These are phyloP conservation scores for Ilyonectria sp. DNA, from an alignment of 2,329 filamentous ascomycete species.

Conservation along the genomic window DNA sequence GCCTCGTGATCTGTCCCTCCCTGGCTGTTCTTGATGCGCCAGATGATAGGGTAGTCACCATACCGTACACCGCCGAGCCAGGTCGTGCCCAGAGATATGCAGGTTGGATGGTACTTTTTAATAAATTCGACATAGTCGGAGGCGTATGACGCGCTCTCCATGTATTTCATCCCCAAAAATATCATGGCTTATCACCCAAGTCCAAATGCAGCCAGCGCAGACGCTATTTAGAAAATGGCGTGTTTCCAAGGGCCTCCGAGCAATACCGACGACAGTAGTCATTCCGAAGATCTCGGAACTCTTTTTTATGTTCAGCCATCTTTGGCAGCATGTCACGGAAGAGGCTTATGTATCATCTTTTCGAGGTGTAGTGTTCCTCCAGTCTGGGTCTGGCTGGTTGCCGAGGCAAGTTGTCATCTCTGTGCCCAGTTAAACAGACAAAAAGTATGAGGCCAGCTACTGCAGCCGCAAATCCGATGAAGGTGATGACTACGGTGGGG, in stretches of 20 bases:
- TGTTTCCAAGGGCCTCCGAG: too few relatives aligned
- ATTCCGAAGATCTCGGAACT: not conserved
- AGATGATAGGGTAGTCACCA: slow-evolving; percentile 17
- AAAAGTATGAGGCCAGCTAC: too few relatives aligned
- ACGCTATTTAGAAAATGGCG: too few relatives aligned
- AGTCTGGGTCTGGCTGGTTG: not conserved
- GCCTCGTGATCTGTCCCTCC: not conserved
- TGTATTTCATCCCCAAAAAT: not conserved
- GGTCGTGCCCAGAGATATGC: slow-evolving; percentile 15
- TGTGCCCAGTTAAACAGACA: too few relatives aligned
- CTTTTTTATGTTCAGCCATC: slow-evolving; percentile 4
- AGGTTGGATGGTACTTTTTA: slow-evolving; percentile 13
- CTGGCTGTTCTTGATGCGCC: slow-evolving; percentile 9
- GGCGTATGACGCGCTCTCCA: not conserved
- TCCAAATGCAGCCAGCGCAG: slow-evolving; percentile 23
- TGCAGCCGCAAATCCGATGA: too few relatives aligned
- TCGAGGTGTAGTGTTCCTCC: not conserved
- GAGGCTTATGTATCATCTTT: slow-evolving; percentile 13
- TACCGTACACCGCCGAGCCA: slow-evolving; percentile 24
- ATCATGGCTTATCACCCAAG: not conserved
- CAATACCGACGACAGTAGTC: slow-evolving; percentile 8
- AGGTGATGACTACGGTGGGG: too few relatives aligned
- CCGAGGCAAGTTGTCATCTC: too few relatives aligned
- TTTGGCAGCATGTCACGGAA: not conserved
- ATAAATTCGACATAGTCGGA: slow-evolving; percentile 11